A percentile compares a stretch with the other conserved stretches of the same genome.
phyloP scores from a whole-genome alignment of 2,329 filamentous ascomycete genomes.

The Colletotrichum lindemuthianum region DNA sequence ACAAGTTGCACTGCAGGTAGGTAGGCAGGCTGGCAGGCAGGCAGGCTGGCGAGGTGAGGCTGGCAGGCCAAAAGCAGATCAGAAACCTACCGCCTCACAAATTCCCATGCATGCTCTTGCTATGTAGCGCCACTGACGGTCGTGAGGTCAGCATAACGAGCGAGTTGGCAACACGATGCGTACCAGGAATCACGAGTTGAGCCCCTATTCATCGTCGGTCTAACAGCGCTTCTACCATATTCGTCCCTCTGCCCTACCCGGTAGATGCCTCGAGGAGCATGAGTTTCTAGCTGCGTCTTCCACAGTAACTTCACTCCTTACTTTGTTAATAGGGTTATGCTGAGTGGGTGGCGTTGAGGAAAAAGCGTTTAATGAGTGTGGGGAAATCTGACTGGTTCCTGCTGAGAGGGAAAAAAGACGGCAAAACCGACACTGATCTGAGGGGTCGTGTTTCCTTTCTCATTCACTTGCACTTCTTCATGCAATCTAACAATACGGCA shows the following conservation, averaged over 20 bases:
- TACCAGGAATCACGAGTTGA: too few species aligned
- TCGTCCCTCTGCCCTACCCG: too few species aligned
- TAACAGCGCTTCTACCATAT: too few species aligned
- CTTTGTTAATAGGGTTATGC: neutral
- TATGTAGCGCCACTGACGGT: neutral
- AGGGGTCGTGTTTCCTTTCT: neutral
- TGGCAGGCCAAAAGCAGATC: neutral
- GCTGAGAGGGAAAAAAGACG: neutral
- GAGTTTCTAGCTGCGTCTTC: too few species aligned
- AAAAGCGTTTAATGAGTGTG: constrained; percentile 35
- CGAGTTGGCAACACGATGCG: too few species aligned
- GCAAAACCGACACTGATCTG: neutral
- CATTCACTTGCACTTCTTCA: neutral
- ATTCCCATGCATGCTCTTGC: constrained; percentile 7
- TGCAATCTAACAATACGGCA: too few species aligned
- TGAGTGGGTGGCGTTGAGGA: constrained; percentile 5
- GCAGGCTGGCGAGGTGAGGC: neutral
- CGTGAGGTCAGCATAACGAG: too few species aligned
- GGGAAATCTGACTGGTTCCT: constrained; percentile 15
- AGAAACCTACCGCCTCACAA: neutral
- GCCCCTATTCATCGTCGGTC: too few species aligned
- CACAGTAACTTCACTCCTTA: neutral
- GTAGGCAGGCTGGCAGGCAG: neutral
- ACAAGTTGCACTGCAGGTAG: neutral
- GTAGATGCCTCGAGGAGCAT: too few species aligned